Evolutionary conservation across 2,329 filamentous ascomycete species (phyloP).

Genomic region (Exophiala calicioides): DNA sequence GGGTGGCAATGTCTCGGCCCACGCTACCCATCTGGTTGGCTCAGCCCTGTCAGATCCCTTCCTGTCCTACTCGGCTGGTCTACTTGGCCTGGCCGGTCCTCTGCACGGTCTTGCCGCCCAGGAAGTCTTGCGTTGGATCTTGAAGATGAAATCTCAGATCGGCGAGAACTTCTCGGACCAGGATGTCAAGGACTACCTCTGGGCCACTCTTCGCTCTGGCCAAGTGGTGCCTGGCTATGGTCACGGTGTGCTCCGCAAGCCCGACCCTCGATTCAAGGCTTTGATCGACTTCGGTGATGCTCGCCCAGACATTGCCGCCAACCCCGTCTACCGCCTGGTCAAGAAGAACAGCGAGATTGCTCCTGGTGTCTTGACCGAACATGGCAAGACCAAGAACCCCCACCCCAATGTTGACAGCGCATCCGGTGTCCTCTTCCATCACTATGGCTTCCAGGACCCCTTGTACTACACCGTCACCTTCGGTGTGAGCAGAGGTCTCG

Average conservation of each 20-base stretch:
- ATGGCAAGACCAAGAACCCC: constrained; percentile 98
- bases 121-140: constrained; percentile 93
- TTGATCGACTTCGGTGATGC: constrained; percentile 92
- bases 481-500: constrained; percentile 69
- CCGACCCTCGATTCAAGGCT: constrained; percentile 93
- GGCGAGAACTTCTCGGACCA: constrained; percentile 74
- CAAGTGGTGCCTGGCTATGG: constrained; percentile 94
- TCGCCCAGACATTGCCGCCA: constrained; percentile 78
- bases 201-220: constrained; percentile 88
- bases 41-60: constrained; percentile 93
- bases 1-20: constrained; percentile 95
- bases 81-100: constrained; percentile 93
- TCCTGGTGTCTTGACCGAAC: constrained; percentile 84
- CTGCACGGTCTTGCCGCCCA: constrained; percentile 91
- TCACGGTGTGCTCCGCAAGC: constrained; percentile 93
- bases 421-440: constrained; percentile 93
- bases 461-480: constrained; percentile 84
- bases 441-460: constrained; percentile 96
- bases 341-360: constrained; percentile 91
- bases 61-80: constrained; percentile 91
- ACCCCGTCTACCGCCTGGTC: constrained; percentile 92
- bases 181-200: constrained; percentile 86
- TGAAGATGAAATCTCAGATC: constrained; percentile 91
- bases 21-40: constrained; percentile 91
- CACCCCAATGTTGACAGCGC: constrained; percentile 95